phyloP scores from a whole-genome alignment of 2,329 filamentous ascomycete genomes.

The Colletotrichum agaves region DNA sequence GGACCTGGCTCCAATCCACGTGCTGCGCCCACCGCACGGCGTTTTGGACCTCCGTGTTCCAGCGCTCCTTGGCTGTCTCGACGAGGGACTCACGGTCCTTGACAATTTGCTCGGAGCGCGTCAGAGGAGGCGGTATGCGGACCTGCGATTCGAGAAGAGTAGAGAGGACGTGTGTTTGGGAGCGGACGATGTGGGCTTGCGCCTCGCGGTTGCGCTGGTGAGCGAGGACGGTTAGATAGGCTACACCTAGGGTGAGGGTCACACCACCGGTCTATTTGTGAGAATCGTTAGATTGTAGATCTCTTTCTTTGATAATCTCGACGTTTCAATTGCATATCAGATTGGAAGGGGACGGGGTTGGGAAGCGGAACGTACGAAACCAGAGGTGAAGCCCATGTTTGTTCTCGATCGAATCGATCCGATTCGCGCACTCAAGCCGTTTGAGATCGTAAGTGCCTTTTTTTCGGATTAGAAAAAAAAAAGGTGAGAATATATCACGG shows the following conservation, averaged over 20 bases:
- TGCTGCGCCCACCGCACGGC: conserved; percentile 74
- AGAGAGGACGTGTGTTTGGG: conserved; percentile 66
- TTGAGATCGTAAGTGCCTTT: background rate
- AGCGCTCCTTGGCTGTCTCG: conserved; percentile 78
- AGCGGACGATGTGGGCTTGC: conserved; percentile 66
- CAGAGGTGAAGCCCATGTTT: conserved; percentile 77
- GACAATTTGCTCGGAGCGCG: conserved; percentile 61
- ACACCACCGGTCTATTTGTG: conserved; percentile 74
- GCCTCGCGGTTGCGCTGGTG: conserved; percentile 75
- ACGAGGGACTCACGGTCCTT: conserved; percentile 65
- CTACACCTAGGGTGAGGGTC: conserved; percentile 77
- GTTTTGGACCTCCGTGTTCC: conserved; percentile 79
- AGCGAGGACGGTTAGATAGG: conserved; percentile 77
- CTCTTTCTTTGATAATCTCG: background rate
- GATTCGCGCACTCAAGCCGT: conserved; percentile 22
- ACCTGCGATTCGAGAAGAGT: conserved; percentile 61
- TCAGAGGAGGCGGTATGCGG: conserved; percentile 58
- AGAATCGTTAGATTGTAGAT: background rate
- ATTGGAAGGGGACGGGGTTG: background rate
- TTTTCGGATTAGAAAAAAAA: background rate
- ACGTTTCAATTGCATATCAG: background rate
- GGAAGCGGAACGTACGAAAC: conserved; percentile 69
- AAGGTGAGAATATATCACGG: conserved; percentile 15
- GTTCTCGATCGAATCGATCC: conserved; percentile 8
- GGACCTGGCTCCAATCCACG: conserved; percentile 72